A percentile compares a stretch with the other conserved stretches of the same genome.
These are phyloP conservation scores for Phytopythium montanum DNA, from an alignment of 352 stramenopile genomes.

Conservation along the genomic window DNA sequence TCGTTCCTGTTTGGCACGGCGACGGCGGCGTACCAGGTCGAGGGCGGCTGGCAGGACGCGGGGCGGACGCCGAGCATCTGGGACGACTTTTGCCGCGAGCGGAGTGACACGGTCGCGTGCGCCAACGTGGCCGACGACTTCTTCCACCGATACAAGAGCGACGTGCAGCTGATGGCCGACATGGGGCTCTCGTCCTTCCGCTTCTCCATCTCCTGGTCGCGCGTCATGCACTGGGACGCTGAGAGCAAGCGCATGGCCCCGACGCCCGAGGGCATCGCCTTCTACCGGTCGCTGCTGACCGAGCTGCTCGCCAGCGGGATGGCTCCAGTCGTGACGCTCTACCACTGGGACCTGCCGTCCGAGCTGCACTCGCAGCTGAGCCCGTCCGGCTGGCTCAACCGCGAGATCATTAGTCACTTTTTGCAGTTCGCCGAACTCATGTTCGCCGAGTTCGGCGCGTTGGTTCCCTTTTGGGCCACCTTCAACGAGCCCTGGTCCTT, in stretches of 20 bases:
- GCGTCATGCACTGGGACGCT: conserved; percentile 26
- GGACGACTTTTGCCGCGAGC: conserved; percentile 82
- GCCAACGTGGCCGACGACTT: conserved; percentile 89
- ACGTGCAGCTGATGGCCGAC: conserved; percentile 84
- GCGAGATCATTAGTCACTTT: conserved; percentile 57
- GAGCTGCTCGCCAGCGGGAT: conserved; percentile 50
- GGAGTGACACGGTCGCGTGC: conserved; percentile 60
- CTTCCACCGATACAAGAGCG: conserved; percentile 76
- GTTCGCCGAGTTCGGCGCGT: conserved; percentile 88
- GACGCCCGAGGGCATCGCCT: conserved; percentile 20
- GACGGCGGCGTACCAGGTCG: conserved; percentile 88
- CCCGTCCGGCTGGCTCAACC: conserved; percentile 67
- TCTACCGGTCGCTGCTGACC: conserved; percentile 29
- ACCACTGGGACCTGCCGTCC: conserved; percentile 95
- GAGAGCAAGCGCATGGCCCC: conserved; percentile 13
- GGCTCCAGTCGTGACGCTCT: conserved; percentile 92
- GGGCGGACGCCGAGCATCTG: conserved; percentile 88
- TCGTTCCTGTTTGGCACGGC: conserved; percentile 78
- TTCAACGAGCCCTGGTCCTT: conserved; percentile 94
- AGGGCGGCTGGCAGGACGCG: conserved; percentile 73
- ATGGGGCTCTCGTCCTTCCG: conserved; percentile 89
- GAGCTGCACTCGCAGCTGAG: conserved; percentile 75
- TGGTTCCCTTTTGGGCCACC: conserved; percentile 92
- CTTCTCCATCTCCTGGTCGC: conserved; percentile 35
- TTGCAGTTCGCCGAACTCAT: conserved; percentile 87